Conservation (phyloP, 331 rosid genomes). For the Rhamnella rubrinervis region DNA sequence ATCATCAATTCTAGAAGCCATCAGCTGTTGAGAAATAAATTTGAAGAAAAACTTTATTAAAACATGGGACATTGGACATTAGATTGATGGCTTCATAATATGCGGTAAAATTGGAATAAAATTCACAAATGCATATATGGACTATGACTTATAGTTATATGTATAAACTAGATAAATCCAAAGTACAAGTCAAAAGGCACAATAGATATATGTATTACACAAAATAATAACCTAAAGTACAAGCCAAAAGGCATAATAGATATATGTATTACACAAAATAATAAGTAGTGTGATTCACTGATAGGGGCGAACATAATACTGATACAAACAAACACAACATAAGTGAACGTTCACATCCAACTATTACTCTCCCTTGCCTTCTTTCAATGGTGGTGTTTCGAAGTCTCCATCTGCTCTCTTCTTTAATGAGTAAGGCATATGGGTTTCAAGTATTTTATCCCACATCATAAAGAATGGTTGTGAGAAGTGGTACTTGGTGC, state of each 20-base stretch:
- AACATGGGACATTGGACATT: too few relatives aligned
- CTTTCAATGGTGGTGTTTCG: slow-evolving; percentile 64
- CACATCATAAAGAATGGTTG: slow-evolving; percentile 91
- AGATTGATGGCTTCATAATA: too few relatives aligned
- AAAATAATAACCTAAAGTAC: slow-evolving; percentile 31
- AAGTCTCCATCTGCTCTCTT: slow-evolving; percentile 76
- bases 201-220: too few relatives aligned
- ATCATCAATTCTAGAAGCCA: too few relatives aligned
- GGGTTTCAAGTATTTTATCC: slow-evolving; percentile 83
- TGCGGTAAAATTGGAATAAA: too few relatives aligned
- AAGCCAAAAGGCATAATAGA: slow-evolving; percentile 38
- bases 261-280: slow-evolving; percentile 55
- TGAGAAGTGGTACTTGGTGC: slow-evolving; percentile 89
- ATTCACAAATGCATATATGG: too few relatives aligned
- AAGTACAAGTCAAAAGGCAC: too few relatives aligned
- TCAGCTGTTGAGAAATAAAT: too few relatives aligned
- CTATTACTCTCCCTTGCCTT: slow-evolving; percentile 55
- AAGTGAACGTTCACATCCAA: slow-evolving; percentile 33
- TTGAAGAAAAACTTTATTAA: too few relatives aligned
- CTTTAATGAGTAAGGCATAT: slow-evolving; percentile 90
- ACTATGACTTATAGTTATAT: too few relatives aligned
- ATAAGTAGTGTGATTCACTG: slow-evolving; percentile 40
- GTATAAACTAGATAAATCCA: too few relatives aligned
- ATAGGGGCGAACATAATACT: slow-evolving; percentile 26
- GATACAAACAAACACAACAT: slow-evolving; percentile 41